These are phyloP conservation scores for Thalassiosira sp. DNA, from an alignment of 352 stramenopile species.

Conservation along the genomic window DNA sequence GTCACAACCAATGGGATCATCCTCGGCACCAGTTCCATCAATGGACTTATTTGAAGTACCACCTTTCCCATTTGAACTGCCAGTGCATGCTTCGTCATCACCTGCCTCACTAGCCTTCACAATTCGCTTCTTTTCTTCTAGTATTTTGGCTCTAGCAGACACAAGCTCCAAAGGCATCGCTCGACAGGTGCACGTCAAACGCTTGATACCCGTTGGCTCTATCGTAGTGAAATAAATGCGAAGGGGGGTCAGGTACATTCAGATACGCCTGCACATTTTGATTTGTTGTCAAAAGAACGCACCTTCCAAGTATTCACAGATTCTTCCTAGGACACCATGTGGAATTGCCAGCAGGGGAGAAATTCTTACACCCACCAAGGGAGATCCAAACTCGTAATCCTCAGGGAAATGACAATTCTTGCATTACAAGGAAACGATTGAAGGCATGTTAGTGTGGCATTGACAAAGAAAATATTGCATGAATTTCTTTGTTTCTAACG, in stretches of 20 bases:
- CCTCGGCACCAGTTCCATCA: not conserved
- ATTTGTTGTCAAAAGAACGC: too few species aligned
- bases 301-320: conserved; percentile 65
- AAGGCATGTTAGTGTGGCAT: not conserved
- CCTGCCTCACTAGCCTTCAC: conserved; percentile 7
- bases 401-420: conserved; percentile 33
- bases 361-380: conserved; percentile 61
- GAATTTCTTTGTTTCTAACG: not conserved
- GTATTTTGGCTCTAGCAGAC: conserved; percentile 38
- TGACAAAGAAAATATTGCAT: not conserved
- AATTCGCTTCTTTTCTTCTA: conserved; percentile 1
- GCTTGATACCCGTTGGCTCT: conserved; percentile 49
- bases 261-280: too few species aligned
- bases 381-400: conserved; percentile 67
- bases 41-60: not conserved
- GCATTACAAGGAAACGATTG: not conserved
- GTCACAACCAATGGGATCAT: not conserved
- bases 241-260: not conserved
- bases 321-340: conserved; percentile 44
- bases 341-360: conserved; percentile 70
- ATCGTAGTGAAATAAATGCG: not conserved
- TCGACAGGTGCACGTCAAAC: conserved; percentile 72
- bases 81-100: conserved; percentile 4
- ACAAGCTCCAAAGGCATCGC: conserved; percentile 60
- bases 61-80: conserved; percentile 9